Evolutionary conservation across 768 basidiomycete genomes (phyloP).

Genomic region (Lentinula guzmanii): DNA sequence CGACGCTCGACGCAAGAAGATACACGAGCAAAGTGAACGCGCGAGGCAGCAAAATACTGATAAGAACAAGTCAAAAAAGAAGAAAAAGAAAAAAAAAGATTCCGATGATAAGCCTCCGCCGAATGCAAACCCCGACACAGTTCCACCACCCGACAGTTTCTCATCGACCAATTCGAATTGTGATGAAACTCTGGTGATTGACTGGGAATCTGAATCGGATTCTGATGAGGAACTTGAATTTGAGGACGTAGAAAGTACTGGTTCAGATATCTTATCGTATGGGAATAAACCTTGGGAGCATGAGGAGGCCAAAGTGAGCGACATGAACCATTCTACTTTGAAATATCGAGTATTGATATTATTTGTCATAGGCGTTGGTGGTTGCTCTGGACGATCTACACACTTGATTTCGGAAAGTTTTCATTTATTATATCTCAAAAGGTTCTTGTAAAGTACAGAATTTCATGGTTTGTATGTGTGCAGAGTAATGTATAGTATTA

Average conservation of each 20-base stretch:
- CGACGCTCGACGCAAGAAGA: neutral
- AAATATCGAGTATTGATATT: neutral
- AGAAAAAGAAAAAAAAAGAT: neutral
- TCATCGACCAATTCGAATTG: neutral
- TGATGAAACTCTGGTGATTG: neutral
- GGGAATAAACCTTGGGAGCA: conserved; percentile 39
- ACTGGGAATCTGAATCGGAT: conserved; percentile 3
- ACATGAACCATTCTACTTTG: neutral
- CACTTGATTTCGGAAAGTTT: neutral
- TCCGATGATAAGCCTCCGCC: neutral
- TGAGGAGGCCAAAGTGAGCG: conserved; percentile 31
- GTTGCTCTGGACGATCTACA: neutral
- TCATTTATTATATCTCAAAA: neutral
- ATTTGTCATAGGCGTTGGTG: neutral
- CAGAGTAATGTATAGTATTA: neutral
- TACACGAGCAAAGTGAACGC: neutral
- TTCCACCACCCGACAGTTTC: neutral
- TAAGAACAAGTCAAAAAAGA: neutral
- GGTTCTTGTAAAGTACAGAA: neutral
- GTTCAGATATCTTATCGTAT: conserved; percentile 29
- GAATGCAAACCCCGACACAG: neutral
- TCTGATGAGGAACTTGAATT: conserved; percentile 5
- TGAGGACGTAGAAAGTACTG: conserved; percentile 18
- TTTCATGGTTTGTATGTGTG: neutral
- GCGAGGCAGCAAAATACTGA: neutral